Conservation (phyloP, 495 filamentous ascomycete species). For the Penicillium maclennaniae region DNA sequence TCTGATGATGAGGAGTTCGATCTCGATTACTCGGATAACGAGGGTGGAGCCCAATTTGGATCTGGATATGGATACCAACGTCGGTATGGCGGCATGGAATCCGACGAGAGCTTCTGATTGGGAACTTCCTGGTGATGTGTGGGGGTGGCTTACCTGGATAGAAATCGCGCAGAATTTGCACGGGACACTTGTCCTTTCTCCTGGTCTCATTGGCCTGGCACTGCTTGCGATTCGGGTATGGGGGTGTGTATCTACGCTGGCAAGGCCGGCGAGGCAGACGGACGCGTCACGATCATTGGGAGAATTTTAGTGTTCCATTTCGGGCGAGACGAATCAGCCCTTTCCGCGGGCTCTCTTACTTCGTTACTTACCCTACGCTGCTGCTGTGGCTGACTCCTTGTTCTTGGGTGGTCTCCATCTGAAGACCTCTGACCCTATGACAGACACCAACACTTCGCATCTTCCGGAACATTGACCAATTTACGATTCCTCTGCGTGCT, state of each 20-base stretch:
- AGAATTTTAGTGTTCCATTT: neutral
- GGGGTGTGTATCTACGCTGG: neutral
- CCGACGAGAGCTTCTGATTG: conserved; percentile 29
- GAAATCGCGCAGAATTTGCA: neutral
- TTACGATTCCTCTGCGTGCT: neutral
- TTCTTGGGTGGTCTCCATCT: neutral
- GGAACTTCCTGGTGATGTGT: neutral
- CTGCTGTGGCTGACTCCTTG: neutral
- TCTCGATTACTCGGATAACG: conserved; percentile 46
- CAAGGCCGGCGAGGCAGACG: neutral
- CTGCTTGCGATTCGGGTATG: neutral
- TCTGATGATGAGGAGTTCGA: conserved; percentile 58
- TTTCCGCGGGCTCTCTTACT: neutral
- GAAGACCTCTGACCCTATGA: neutral
- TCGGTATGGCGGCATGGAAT: conserved; percentile 25
- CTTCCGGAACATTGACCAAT: neutral
- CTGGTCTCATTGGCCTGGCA: neutral
- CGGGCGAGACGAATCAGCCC: neutral
- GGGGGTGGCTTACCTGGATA: neutral
- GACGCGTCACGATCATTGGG: neutral
- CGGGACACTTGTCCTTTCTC: neutral
- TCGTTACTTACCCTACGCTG: neutral
- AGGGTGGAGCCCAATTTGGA: conserved; percentile 23
- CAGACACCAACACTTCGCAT: neutral
- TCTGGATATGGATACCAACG: conserved; percentile 22